These are phyloP conservation scores for Wickerhamomyces queroliae DNA, from an alignment of 805 yeast genomes.

Conservation along the genomic window DNA sequence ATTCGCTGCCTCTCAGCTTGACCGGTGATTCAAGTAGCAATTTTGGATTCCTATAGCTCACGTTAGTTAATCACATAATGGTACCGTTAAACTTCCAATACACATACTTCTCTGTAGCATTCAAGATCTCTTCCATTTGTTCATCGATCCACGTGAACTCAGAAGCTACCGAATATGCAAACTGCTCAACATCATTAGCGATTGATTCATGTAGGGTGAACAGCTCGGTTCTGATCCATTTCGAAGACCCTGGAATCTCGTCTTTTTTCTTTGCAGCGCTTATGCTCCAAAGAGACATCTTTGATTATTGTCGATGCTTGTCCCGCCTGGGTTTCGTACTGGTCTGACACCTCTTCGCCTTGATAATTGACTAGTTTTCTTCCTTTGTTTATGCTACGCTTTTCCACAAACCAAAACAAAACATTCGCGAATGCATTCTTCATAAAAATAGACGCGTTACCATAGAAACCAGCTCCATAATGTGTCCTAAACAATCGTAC, in stretches of 20 bases:
- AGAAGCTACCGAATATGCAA: conserved; percentile 32
- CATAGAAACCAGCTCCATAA: background rate
- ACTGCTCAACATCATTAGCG: conserved; percentile 30
- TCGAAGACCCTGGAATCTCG: conserved; percentile 43
- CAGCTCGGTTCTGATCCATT: conserved; percentile 43
- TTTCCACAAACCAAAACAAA: background rate
- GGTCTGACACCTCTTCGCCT: background rate
- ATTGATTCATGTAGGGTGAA: conserved; percentile 32
- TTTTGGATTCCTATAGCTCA: conserved; percentile 17
- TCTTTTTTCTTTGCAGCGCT: conserved; percentile 21
- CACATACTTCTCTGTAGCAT: conserved; percentile 14
- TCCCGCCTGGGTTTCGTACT: conserved; percentile 5
- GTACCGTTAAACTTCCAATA: background rate
- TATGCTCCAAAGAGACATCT: conserved; percentile 25
- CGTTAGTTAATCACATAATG: conserved; percentile 14
- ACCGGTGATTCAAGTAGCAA: conserved; percentile 21
- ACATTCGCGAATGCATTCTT: background rate
- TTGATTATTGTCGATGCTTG: conserved; percentile 4
- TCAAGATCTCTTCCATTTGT: conserved; percentile 31
- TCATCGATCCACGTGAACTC: conserved; percentile 37
- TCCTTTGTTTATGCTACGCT: conserved; percentile 6
- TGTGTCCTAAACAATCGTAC: too few relatives aligned
- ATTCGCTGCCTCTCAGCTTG: conserved; percentile 19
- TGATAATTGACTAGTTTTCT: background rate
- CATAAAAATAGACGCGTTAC: background rate